Base-by-base conservation (phyloP, 2,329 filamentous ascomycete genomes). In the Massarina eburnea region DNA sequence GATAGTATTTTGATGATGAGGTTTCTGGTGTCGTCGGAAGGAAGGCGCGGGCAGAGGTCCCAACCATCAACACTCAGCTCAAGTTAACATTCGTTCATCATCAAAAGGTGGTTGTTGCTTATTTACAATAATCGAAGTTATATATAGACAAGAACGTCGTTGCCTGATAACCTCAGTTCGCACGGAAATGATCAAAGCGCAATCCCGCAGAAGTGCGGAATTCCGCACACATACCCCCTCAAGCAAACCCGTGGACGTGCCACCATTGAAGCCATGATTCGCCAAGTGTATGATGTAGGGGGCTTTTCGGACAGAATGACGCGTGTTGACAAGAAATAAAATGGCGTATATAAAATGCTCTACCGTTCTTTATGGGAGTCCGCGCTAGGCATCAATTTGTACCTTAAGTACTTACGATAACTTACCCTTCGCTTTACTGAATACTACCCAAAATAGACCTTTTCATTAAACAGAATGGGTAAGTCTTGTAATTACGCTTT, bases 161-260 rank as follows among this genome's bases (percentile, higher is more conserved):
- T 32, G 17, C 15, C 24, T 17, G 18, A 19, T 22, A 19, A 8
- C 8, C 18, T 20, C 7, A 7, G 10, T 34, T 15, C 10, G n/a
- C 29, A 18, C 18, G n/a, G 5, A 26, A 6, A 15, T 26, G 12
- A 15, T 33, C 15, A 15, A 33, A 4, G 18, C 20, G 22, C 48
- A 47, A 48, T 15, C 52, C 52, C 48, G 51, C 48, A 49, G 10
- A 21, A 12, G 15, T 52, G 46, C 49, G 49, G 44, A 54, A 49
- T 39, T 49, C 48, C 48, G 48, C 51, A 49, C 24, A 14, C 30
- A 41, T 39, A 20, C n/a, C 17, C 20, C 34, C 14, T 12, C 7
- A 21, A 21, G 17, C 20, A 21, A 17, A 6, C 15, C 5, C 34
- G 18, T 21, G 19, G 20, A 14, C 34, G 10, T 37, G 18, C 34